Evolutionary conservation across 345 rosid species (phyloP), one percentile per base, ranked within the genome.

Genomic region (Lepidium africanum): DNA sequence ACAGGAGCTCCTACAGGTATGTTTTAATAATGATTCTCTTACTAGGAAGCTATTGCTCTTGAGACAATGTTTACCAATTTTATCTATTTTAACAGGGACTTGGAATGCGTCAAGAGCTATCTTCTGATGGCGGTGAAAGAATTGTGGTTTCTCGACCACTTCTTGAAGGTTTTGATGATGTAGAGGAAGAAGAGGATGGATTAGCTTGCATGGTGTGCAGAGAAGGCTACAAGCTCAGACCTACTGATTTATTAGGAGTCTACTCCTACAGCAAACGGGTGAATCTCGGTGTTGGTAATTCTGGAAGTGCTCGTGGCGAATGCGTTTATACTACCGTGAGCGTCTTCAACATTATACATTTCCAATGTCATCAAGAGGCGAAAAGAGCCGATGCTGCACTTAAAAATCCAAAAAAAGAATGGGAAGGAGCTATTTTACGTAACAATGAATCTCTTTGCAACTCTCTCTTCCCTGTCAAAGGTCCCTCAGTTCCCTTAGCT

Each of bases 331-430:
- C 99, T 38, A 87, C 99, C n/a, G 97, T 94, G 37, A 94, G 99
- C 77, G 91, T 83, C 38, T 94, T 94, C 78, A 91, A 91, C 70
- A 86, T 85, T 10, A 91, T 94, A 82, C 97, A 94, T 76, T 94
- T 94, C 82, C 99, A 89, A 67, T 94, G 99, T 77, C 99, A 94
- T 76, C 99, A 89, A 76, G 99, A 94, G 75, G 99, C 99, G n/a
- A 94, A 91, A 79, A 82, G 96, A 78, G 99, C 99, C 5, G 99
- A 94, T 71, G 87, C 97, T 65, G 93, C 90, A 59, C 87, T 89
- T 64, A 91, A n/a, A 80, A 94, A 76, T 72, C 97, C 97, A 5
- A 94, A 94, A 88, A 94, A 94, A 87, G 99, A 94, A 84, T 94
- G 99, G 99, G 99, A 94, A 72, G 99, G 99, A 39, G 99, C 99